Conservation (phyloP, 169 alveolate genomes). For the Cryptosporidium bovis region DNA sequence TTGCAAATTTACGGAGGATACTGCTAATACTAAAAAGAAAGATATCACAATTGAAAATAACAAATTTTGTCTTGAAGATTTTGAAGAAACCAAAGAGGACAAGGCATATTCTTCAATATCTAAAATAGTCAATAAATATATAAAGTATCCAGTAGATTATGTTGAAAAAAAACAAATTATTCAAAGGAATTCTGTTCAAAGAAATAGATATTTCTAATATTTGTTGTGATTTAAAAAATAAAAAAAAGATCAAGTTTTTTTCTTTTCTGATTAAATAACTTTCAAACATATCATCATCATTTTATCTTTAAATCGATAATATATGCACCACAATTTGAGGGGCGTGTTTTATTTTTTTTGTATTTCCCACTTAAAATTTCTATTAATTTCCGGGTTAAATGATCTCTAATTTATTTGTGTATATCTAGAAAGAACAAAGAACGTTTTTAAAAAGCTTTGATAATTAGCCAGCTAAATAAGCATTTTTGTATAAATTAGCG, state of each 20-base stretch:
- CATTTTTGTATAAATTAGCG: background rate
- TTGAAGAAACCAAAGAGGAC: background rate
- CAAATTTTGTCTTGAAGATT: background rate
- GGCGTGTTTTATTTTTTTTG: background rate
- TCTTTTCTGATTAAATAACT: background rate
- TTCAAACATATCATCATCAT: too few relatives aligned
- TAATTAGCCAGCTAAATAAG: background rate
- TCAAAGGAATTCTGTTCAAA: conserved; percentile 50
- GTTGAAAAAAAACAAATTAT: conserved; percentile 26
- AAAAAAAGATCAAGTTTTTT: background rate
- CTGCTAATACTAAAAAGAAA: background rate
- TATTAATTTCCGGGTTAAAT: too few relatives aligned
- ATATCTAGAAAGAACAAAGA: background rate
- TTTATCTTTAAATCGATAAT: too few relatives aligned
- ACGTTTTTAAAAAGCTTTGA: too few relatives aligned
- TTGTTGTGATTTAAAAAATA: background rate
- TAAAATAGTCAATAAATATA: conserved; percentile 43
- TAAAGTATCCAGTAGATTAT: conserved; percentile 44
- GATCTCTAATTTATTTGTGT: background rate
- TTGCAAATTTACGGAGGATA: background rate
- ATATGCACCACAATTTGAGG: background rate
- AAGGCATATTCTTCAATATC: conserved; percentile 6
- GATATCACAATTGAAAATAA: background rate
- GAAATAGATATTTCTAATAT: conserved; percentile 45
- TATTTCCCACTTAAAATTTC: too few relatives aligned